Conservation (phyloP, 805 yeast genomes). For the Lipomyces starkeyi region DNA sequence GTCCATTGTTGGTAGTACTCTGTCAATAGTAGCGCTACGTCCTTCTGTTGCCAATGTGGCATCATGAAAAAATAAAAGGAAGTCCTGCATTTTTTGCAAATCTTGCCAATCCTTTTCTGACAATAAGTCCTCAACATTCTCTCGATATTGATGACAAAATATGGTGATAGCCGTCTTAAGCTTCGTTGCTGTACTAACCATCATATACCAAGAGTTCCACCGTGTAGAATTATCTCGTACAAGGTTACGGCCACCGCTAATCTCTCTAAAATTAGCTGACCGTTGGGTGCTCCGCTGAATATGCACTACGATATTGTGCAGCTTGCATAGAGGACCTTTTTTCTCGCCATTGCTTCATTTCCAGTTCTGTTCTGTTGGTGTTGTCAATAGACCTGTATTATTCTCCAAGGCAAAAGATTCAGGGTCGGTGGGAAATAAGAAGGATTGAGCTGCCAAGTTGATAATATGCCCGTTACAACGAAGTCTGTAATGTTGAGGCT, state of each 20-base stretch:
- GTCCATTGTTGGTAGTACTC: slow-evolving; percentile 6
- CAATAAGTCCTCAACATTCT: background rate
- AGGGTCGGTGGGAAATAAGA: too few relatives aligned
- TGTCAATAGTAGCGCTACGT: slow-evolving; percentile 3
- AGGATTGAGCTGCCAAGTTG: too few relatives aligned
- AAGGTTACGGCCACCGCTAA: background rate
- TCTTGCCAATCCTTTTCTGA: background rate
- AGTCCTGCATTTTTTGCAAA: background rate
- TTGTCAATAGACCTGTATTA: too few relatives aligned
- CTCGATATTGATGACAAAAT: slow-evolving; percentile 1
- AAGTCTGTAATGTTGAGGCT: too few relatives aligned
- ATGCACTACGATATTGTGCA: slow-evolving; percentile 8
- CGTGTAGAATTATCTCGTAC: slow-evolving; percentile 5
- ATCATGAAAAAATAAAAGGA: slow-evolving; percentile 1
- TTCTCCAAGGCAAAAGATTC: too few relatives aligned
- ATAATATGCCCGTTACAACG: too few relatives aligned
- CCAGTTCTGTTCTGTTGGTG: too few relatives aligned
- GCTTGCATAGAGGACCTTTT: slow-evolving; percentile 12
- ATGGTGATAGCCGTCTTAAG: background rate
- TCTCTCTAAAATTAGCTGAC: background rate
- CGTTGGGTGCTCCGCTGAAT: slow-evolving; percentile 1
- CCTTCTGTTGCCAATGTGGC: background rate
- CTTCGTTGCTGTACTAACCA: background rate
- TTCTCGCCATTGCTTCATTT: background rate
- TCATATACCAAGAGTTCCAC: slow-evolving; percentile 13